Conservation (phyloP, 2,329 filamentous ascomycete genomes). For the Aaosphaeria pasadenensis region DNA sequence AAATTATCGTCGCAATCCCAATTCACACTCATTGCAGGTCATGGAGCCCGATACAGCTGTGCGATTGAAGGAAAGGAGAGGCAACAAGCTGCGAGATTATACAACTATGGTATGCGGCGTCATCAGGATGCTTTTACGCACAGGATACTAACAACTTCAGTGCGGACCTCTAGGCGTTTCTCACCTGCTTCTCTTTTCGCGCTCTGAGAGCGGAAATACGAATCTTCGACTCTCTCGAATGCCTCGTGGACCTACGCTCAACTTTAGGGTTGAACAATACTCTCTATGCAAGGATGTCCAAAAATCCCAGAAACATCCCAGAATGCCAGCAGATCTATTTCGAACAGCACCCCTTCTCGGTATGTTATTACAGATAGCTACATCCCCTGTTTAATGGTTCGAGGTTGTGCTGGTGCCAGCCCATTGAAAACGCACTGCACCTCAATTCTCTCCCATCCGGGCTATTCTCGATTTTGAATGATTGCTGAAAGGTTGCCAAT, state of each 20-base stretch:
- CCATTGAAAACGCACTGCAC: no score
- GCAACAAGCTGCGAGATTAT: constrained; percentile 87
- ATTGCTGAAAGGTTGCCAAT: no score
- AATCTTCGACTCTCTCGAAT: constrained; percentile 86
- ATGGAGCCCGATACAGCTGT: constrained; percentile 96
- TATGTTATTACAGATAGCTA: background rate
- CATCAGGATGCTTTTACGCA: no score
- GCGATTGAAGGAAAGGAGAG: constrained; percentile 82
- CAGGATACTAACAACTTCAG: no score
- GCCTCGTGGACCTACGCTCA: constrained; percentile 85
- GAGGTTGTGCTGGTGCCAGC: no score
- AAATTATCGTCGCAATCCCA: no score
- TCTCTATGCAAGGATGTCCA: constrained; percentile 89
- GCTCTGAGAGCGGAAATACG: constrained; percentile 84
- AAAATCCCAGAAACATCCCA: constrained; percentile 77
- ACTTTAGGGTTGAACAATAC: constrained; percentile 94
- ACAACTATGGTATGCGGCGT: constrained; percentile 65
- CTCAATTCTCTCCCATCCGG: no score
- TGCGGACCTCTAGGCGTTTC: constrained; percentile 89
- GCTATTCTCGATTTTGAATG: no score
- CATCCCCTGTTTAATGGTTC: no score
- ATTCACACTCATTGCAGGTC: constrained; percentile 46
- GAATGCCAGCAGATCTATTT: constrained; percentile 76
- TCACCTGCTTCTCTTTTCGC: constrained; percentile 89
- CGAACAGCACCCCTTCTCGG: constrained; percentile 84